Percentiles rank a stretch among this genome's conserved stretches.
phyloP scores from a whole-genome alignment of 2,329 filamentous ascomycete species.

The Ceratocystis cubensis region DNA sequence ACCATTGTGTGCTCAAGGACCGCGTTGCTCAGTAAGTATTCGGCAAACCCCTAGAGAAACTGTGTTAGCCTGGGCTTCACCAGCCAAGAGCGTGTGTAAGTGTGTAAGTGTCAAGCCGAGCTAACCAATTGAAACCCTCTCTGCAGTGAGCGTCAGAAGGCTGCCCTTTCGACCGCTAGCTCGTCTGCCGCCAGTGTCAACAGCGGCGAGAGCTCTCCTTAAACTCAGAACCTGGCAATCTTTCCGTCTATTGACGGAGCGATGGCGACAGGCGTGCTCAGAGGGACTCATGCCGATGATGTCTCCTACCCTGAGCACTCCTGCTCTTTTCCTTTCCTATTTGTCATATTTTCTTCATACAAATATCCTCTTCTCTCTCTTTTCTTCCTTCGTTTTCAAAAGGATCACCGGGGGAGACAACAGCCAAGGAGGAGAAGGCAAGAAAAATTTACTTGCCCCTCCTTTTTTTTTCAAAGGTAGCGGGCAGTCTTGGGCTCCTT shows the following conservation, averaged over 20 bases:
- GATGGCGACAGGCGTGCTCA: background rate
- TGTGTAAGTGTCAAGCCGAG: background rate
- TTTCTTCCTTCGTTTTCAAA: conserved; percentile 20
- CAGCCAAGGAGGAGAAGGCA: background rate
- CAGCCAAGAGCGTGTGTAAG: background rate
- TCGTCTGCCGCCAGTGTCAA: conserved; percentile 26
- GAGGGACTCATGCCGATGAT: background rate
- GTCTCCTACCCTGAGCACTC: background rate
- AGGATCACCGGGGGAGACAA: conserved; percentile 7
- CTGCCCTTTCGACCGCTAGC: conserved; percentile 29
- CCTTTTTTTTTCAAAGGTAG: background rate
- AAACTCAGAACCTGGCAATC: background rate
- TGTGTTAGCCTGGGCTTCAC: background rate
- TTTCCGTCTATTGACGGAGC: background rate
- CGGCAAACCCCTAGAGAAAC: background rate
- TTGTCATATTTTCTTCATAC: background rate
- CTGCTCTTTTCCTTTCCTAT: background rate
- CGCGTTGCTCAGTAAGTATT: conserved; percentile 33
- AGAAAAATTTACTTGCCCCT: conserved; percentile 11
- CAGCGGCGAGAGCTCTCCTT: conserved; percentile 5
- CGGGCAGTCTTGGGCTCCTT: background rate
- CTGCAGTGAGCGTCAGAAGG: conserved; percentile 32
- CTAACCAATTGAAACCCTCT: conserved; percentile 6
- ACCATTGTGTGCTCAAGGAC: conserved; percentile 33
- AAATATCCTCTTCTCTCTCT: background rate